Evolutionary conservation across 768 basidiomycete species (phyloP).

Genomic region (Pleurotus cornucopiae): DNA sequence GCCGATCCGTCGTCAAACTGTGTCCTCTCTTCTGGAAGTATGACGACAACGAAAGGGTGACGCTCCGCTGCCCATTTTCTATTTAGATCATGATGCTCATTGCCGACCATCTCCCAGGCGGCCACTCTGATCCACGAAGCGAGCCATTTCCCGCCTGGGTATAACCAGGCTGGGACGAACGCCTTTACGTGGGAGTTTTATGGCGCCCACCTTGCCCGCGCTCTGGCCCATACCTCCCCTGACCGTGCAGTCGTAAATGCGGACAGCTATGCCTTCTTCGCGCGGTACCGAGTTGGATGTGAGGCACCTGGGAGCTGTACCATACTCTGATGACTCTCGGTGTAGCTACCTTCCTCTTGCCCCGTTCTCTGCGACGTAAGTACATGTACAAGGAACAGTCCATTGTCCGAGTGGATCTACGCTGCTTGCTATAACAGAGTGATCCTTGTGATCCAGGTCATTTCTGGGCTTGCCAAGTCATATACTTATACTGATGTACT

Average conservation of each 20-base stretch:
- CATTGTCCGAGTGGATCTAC: too few species aligned
- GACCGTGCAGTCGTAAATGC: neutral
- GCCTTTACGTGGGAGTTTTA: neutral
- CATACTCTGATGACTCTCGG: neutral
- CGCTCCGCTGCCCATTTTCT: neutral
- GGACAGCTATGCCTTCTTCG: slow-evolving; percentile 1
- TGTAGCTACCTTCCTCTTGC: too few species aligned
- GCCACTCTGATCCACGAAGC: neutral
- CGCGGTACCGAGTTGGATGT: neutral
- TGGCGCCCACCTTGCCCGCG: neutral
- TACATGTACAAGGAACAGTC: too few species aligned
- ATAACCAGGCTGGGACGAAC: neutral
- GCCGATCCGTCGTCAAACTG: neutral
- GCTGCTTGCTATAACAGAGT: too few species aligned
- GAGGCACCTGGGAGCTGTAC: neutral
- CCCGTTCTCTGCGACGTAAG: too few species aligned
- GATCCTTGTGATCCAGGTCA: too few species aligned
- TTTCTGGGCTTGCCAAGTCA: too few species aligned
- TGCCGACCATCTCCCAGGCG: neutral
- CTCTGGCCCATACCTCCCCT: neutral
- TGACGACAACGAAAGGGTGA: neutral
- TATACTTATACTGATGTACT: too few species aligned
- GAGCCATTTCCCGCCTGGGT: neutral
- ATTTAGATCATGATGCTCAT: neutral
- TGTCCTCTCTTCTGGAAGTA: neutral